Conservation (phyloP, 2,329 filamentous ascomycete genomes). For the Pseudovirgaria hyperparasitica region DNA sequence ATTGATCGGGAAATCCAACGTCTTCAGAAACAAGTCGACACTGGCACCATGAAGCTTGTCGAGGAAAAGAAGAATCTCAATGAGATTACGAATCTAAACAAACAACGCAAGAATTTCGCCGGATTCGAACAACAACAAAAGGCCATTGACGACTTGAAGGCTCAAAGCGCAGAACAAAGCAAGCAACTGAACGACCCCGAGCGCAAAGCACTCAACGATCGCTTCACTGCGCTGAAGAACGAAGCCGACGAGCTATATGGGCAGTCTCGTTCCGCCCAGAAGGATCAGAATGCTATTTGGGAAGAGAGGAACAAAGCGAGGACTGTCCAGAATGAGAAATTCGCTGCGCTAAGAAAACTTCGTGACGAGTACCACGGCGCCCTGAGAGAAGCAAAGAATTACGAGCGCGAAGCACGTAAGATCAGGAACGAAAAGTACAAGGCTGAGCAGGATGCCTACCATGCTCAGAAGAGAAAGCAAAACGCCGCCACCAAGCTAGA, state of each 20-base stretch:
- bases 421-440: constrained; percentile 64
- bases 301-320: constrained; percentile 79
- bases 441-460: constrained; percentile 63
- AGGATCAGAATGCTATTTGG: constrained; percentile 69
- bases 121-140: constrained; percentile 77
- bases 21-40: constrained; percentile 76
- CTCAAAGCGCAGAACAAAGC: constrained; percentile 78
- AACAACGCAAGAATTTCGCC: constrained; percentile 83
- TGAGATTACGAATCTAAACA: constrained; percentile 72
- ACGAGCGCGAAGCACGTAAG: constrained; percentile 72
- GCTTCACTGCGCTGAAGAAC: constrained; percentile 72
- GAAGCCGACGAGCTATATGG: constrained; percentile 86
- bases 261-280: constrained; percentile 83
- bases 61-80: constrained; percentile 90
- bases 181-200: constrained; percentile 87
- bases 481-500: constrained; percentile 64
- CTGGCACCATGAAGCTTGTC: constrained; percentile 84
- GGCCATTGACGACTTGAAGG: constrained; percentile 75
- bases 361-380: constrained; percentile 80
- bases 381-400: constrained; percentile 70
- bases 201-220: constrained; percentile 73
- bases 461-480: constrained; percentile 62
- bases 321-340: constrained; percentile 78
- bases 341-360: constrained; percentile 64
- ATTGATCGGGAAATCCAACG: constrained; percentile 70